Base-by-base conservation (phyloP, 1,284 basidiomycete species). In the Grifola frondosa region DNA sequence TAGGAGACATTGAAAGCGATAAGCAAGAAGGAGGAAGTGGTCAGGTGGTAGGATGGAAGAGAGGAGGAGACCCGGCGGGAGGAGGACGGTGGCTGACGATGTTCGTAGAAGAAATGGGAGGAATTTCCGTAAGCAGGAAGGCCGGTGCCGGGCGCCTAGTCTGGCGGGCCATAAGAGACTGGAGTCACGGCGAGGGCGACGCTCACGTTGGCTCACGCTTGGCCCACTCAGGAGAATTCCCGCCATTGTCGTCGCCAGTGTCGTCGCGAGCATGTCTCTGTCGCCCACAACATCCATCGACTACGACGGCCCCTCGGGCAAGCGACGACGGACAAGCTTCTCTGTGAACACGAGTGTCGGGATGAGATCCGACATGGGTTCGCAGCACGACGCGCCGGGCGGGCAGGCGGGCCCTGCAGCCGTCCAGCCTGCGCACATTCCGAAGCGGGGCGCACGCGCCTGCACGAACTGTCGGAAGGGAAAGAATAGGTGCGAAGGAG, bases 401-500 rank as follows among this genome's bases (percentile, higher is more conserved):
- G 50, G 44, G 38, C 53, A 50, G 45, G 44, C 41, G 40, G 35
- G 50, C 41, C 40, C 56, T 45, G 44, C 57, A 32, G 38, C 58
- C 37, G 47, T 41, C 30, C 40, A 55, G 38, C 5, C 63, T 25
- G 62, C 70, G 22, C 81, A 87, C 63, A 85, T 88, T 53, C 86
- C 86, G 32, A 89, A 89, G 74, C 75, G 86, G 60, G 87, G 86
- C 20, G 84, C 86, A 46, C 73, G 84, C 53, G 86, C 87, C 46
- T 89, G 86, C 65, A 88, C 87, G 23, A 80, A 82, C 57, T 88
- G 90, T 67, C 81, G 90, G 58, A 89, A 87, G 68, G 91, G 91
- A 40, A 95, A 95, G 75, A 95, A 94, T 71, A 76, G 91, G 60
- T 95, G 91, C 62, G 92, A 95, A 73, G 88, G 87, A 63, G 89